Percentiles rank a stretch among this genome's conserved stretches.
Evolutionary conservation across 352 stramenopile species (phyloP).

Genomic region (Phytophthora kernoviae): DNA sequence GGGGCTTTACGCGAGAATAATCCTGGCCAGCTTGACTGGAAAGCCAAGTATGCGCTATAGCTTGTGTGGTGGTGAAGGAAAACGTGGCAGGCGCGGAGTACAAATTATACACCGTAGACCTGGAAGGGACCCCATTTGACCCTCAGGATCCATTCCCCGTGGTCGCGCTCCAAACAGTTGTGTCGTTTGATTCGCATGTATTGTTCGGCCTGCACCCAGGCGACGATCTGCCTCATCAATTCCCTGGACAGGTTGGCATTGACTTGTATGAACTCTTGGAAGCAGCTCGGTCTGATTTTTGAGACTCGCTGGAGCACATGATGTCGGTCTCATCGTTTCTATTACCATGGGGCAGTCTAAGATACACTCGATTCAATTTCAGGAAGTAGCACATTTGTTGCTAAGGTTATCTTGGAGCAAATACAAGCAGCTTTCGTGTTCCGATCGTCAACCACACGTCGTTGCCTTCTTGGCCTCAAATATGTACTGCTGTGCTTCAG

Average conservation of each 20-base stretch:
- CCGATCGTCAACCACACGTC: too few relatives aligned
- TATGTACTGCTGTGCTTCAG: neutral
- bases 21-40: neutral
- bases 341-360: slow-evolving; percentile 48
- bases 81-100: neutral
- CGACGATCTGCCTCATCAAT: neutral
- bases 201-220: neutral
- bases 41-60: neutral
- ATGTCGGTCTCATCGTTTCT: slow-evolving; percentile 52
- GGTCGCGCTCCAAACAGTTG: neutral
- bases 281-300: too few relatives aligned
- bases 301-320: slow-evolving; percentile 52
- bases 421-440: too few relatives aligned
- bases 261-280: neutral
- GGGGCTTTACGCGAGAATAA: neutral
- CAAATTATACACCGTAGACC: neutral
- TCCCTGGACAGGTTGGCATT: neutral
- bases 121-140: neutral
- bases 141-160: neutral
- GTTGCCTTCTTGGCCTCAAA: too few relatives aligned
- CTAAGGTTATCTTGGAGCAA: too few relatives aligned
- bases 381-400: too few relatives aligned
- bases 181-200: neutral
- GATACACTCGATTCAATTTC: too few relatives aligned
- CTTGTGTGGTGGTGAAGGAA: neutral